Percentiles rank a stretch among this genome's conserved stretches.
Conservation (phyloP, 805 yeast species). For the Zygoascus tannicola region DNA sequence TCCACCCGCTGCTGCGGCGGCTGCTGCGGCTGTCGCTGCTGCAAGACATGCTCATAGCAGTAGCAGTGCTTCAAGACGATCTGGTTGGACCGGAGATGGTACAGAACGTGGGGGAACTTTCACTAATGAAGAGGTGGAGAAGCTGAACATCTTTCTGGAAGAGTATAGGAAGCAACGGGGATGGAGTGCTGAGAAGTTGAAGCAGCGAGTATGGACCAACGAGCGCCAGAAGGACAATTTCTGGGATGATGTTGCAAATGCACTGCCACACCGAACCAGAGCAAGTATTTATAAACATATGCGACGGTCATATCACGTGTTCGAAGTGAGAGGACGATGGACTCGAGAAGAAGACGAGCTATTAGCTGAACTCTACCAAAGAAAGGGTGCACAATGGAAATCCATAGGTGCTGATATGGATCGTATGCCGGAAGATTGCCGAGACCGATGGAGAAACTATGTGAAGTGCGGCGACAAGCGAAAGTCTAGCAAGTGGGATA, state of each 20-base stretch:
- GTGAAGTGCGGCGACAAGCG: conserved; percentile 82
- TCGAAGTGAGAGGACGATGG: conserved; percentile 87
- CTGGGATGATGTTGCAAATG: conserved; percentile 76
- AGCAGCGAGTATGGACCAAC: conserved; percentile 80
- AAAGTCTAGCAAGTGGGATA: conserved; percentile 70
- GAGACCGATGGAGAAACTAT: conserved; percentile 94
- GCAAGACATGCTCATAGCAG: too few species aligned
- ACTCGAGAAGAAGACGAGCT: conserved; percentile 67
- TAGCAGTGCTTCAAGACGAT: conserved; percentile 3
- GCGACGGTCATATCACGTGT: conserved; percentile 78
- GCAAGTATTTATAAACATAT: conserved; percentile 92
- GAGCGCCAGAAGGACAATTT: conserved; percentile 80
- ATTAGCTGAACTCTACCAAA: conserved; percentile 51
- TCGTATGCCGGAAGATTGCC: conserved; percentile 96
- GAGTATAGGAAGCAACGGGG: conserved; percentile 59
- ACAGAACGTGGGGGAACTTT: conserved; percentile 35
- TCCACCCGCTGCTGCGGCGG: conserved; percentile 4
- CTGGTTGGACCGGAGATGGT: conserved; percentile 22
- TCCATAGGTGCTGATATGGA: conserved; percentile 68
- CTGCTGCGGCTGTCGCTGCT: conserved; percentile 4
- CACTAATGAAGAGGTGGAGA: conserved; percentile 54
- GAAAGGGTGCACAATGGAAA: conserved; percentile 82
- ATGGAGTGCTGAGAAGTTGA: conserved; percentile 57
- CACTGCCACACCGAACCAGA: conserved; percentile 74
- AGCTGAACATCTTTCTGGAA: conserved; percentile 62